Conservation (phyloP, 345 rosid species). For the Linum lewisii region DNA sequence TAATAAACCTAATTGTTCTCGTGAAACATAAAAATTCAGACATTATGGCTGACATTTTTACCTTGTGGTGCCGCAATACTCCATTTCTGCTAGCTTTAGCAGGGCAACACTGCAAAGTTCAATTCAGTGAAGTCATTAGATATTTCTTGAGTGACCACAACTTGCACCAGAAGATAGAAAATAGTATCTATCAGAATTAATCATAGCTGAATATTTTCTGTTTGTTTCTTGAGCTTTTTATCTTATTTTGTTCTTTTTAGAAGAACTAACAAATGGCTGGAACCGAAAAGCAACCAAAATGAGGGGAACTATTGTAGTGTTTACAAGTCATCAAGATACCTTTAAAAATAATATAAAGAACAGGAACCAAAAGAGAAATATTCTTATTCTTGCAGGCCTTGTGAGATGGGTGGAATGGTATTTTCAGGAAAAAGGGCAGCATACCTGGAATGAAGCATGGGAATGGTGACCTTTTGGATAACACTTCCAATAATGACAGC, state of each 20-base stretch:
- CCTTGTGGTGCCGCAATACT: constrained; percentile 98
- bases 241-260: too few relatives aligned
- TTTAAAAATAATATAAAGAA: too few relatives aligned
- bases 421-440: neutral
- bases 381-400: neutral
- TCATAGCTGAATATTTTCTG: too few relatives aligned
- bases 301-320: too few relatives aligned
- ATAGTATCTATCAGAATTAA: neutral
- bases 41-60: constrained; percentile 15
- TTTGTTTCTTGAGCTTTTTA: too few relatives aligned
- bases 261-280: too few relatives aligned
- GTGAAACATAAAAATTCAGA: too few relatives aligned
- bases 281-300: too few relatives aligned
- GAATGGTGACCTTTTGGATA: constrained; percentile 73
- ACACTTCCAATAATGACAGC: constrained; percentile 89
- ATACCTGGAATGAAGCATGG: constrained; percentile 89
- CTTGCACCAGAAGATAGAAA: neutral
- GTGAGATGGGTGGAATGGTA: neutral
- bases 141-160: too few relatives aligned
- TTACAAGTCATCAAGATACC: neutral
- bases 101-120: constrained; percentile 60
- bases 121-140: neutral
- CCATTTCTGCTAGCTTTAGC: constrained; percentile 76
- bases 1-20: too few relatives aligned
- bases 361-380: too few relatives aligned